phyloP scores from a whole-genome alignment of 2,329 filamentous ascomycete species.

The Sordariomycetes sp. region DNA sequence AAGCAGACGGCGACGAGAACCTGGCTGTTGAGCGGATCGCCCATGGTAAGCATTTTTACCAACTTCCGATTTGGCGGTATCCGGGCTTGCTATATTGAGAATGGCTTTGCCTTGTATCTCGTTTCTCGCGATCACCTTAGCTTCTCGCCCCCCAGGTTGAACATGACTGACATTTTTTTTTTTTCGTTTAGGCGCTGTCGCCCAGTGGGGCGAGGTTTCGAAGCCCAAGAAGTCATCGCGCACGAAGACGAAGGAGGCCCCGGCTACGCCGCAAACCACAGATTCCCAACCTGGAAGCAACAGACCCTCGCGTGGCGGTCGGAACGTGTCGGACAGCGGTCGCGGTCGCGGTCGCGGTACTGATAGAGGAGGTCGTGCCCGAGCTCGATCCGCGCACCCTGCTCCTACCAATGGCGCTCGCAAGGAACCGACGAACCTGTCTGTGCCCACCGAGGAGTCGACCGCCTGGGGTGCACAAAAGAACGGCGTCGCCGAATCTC shows the following conservation, averaged over 20 bases:
- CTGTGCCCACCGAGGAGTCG: slow-evolving; percentile 62
- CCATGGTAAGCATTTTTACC: slow-evolving; percentile 46
- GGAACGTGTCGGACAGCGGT: slow-evolving; percentile 48
- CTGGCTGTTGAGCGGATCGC: slow-evolving; percentile 68
- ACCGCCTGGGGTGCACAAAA: slow-evolving; percentile 33
- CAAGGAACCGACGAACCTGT: slow-evolving; percentile 41
- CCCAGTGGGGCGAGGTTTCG: slow-evolving; percentile 77
- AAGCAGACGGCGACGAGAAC: slow-evolving; percentile 71
- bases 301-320: slow-evolving; percentile 48
- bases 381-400: slow-evolving; percentile 48
- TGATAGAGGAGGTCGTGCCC: slow-evolving; percentile 51
- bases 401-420: slow-evolving; percentile 54
- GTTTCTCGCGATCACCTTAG: too few relatives aligned
- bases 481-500: slow-evolving; percentile 17
- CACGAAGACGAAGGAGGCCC: slow-evolving; percentile 58
- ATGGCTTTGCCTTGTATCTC: neutral
- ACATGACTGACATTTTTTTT: neutral
- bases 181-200: slow-evolving; percentile 53
- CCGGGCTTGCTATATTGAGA: neutral
- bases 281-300: slow-evolving; percentile 11
- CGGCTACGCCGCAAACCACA: slow-evolving; percentile 33
- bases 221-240: slow-evolving; percentile 69
- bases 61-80: neutral
- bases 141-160: slow-evolving; percentile 1
- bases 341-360: slow-evolving; percentile 52